Base-by-base conservation (phyloP, 2,329 filamentous ascomycete species). In the Aspergillus oerlinghausenensis region DNA sequence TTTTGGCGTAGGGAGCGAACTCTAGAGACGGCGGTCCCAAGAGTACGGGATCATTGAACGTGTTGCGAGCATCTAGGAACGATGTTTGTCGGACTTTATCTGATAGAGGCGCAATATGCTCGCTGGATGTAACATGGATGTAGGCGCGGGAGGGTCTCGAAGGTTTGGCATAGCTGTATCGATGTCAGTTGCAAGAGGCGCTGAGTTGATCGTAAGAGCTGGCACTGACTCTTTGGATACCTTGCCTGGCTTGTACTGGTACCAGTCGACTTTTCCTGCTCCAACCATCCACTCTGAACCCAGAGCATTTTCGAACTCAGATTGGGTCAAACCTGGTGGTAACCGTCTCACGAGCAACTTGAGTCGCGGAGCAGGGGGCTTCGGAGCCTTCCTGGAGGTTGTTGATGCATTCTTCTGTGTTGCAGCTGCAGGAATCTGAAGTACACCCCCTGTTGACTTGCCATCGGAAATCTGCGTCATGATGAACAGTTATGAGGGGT, bases 331-430 rank as follows among this genome's bases (percentile, higher is more conserved):
- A 8, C 88, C 90, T 1, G 94, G 92, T 9, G 94, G 90, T 3
- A 99, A 82, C 56, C 93, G 84, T 52, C 95, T 86, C 54, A 97
- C 81, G 25, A 95, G 81, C 11, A 96, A 82, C 79, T 97, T 97
- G 67, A 95, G 83, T 19, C 90, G 88, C 55, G 86, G 82, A 19
- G 80, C 73, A 2, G 82, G 72, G 3, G 70, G 70, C 55, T 77
- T 77, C 40, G 74, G 65, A 5, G 69, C 65, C 52, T 77, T 73
- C 71, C 80, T 86, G 49, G 75, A 67, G 3, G 77, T 61, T 29
- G 75, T 57, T 48, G 79, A 73, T 40, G 71, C 65, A n/a, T 75
- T 67, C 68, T 71, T 79, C 65, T 73, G 78, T 2, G 78, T 76
- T 45, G 79, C 77, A 23, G 77, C 71, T 9, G 75, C 73, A 47